Percentiles rank a stretch among this genome's conserved stretches.
phyloP scores from a whole-genome alignment of 192 early-diverging fungal genomes.

The Coemansia sp. region DNA sequence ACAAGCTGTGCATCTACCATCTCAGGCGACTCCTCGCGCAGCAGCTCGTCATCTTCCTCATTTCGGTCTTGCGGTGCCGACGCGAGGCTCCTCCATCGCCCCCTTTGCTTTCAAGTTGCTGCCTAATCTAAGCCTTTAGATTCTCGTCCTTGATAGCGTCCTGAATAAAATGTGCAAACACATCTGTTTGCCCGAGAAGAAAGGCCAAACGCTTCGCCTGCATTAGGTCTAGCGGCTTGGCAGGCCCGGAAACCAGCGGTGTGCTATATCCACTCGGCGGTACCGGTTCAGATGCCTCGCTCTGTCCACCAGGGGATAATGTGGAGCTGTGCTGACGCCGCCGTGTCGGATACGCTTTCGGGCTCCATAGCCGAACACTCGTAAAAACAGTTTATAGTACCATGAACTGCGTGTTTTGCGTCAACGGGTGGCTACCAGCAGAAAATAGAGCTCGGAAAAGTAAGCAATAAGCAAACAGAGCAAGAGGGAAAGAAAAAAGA shows the following conservation, averaged over 20 bases:
- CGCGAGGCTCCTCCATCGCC: constrained; percentile 51
- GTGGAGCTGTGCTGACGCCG: not conserved
- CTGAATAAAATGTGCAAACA: constrained; percentile 71
- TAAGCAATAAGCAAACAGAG: constrained; percentile 1
- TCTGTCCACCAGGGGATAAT: constrained; percentile 5
- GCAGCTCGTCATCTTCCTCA: constrained; percentile 83
- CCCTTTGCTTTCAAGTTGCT: constrained; percentile 45
- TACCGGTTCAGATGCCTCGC: constrained; percentile 36
- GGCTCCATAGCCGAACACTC: not conserved
- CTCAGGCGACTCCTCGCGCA: constrained; percentile 72
- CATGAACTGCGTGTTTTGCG: not conserved
- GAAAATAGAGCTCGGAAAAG: constrained; percentile 4
- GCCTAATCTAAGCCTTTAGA: constrained; percentile 52
- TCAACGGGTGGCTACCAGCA: not conserved
- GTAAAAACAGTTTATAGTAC: not conserved
- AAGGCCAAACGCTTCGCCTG: constrained; percentile 54
- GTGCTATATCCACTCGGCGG: constrained; percentile 51
- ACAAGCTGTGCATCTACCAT: constrained; percentile 57
- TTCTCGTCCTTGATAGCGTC: constrained; percentile 56
- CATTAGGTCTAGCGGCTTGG: constrained; percentile 44
- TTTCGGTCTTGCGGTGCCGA: constrained; percentile 91
- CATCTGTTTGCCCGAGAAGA: constrained; percentile 63
- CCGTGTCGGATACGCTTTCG: not conserved
- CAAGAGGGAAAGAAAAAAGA: constrained; percentile 1
- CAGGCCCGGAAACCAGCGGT: constrained; percentile 24